These are phyloP conservation scores for Stenocarpella maydis DNA, from an alignment of 2,329 filamentous ascomycete species.

Conservation along the genomic window DNA sequence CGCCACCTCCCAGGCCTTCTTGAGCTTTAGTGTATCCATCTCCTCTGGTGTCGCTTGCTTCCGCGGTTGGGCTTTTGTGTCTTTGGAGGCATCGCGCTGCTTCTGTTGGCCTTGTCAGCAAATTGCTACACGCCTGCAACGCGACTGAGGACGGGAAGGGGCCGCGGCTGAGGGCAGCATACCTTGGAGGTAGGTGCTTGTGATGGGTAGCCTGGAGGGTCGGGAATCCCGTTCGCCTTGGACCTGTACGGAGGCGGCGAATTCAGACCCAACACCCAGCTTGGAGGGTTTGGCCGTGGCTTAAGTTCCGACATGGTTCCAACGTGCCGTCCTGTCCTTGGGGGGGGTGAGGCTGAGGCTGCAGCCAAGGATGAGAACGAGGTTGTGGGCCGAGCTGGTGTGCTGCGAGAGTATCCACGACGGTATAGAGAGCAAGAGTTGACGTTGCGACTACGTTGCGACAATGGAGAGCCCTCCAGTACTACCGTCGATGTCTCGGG, in stretches of 20 bases:
- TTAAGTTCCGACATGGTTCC: slow-evolving; percentile 42
- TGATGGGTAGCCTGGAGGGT: slow-evolving; percentile 84
- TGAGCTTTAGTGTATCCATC: slow-evolving; percentile 95
- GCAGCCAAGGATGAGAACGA: background rate
- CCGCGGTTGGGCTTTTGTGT: slow-evolving; percentile 60
- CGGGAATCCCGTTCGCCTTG: slow-evolving; percentile 72
- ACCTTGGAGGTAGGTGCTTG: slow-evolving; percentile 67
- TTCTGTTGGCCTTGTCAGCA: slow-evolving; percentile 37
- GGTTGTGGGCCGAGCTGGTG: background rate
- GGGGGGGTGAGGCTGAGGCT: background rate
- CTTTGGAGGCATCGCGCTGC: slow-evolving; percentile 59
- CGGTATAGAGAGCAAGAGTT: background rate
- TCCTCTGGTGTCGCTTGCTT: slow-evolving; percentile 79
- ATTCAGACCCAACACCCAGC: slow-evolving; percentile 86
- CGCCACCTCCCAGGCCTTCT: slow-evolving; percentile 98
- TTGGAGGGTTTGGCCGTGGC: slow-evolving; percentile 56
- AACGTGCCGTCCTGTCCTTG: background rate
- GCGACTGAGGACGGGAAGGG: background rate
- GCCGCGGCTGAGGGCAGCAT: slow-evolving; percentile 37
- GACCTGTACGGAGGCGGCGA: slow-evolving; percentile 71
- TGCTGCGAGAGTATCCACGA: background rate
- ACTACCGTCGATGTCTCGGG: background rate
- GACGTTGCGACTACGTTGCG: background rate
- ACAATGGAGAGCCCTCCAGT: slow-evolving; percentile 4
- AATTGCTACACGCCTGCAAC: background rate